A percentile compares a stretch with the other conserved stretches of the same genome.
Conservation (phyloP, 768 basidiomycete species). For the Russula compacta region DNA sequence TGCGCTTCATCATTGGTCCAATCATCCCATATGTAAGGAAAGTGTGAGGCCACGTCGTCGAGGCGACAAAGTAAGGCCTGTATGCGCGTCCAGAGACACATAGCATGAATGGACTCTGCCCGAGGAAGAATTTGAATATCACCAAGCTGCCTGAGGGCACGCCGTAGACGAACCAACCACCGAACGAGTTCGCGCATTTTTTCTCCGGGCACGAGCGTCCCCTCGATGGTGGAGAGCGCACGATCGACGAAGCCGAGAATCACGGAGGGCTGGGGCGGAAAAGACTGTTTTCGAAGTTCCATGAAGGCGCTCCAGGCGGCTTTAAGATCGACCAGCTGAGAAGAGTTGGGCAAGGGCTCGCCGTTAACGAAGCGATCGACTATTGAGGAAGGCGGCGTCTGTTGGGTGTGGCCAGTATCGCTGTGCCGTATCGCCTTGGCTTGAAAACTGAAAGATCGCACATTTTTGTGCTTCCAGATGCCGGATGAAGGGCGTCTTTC, state of each 20-base stretch:
- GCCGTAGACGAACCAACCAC: conserved; percentile 13
- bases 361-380: conserved; percentile 13
- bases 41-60: conserved; percentile 1
- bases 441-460: background rate
- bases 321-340: conserved; percentile 7
- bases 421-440: conserved; percentile 1
- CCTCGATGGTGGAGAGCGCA: conserved; percentile 11
- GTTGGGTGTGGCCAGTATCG: conserved; percentile 1
- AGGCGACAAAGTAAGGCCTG: conserved; percentile 12
- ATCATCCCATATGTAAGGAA: background rate
- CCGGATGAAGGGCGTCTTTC: background rate
- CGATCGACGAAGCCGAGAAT: conserved; percentile 17
- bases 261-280: background rate
- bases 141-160: conserved; percentile 1
- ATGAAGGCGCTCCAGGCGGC: conserved; percentile 14
- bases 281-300: conserved; percentile 1
- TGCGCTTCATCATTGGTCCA: background rate
- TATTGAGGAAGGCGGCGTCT: background rate
- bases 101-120: background rate
- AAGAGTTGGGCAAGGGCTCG: conserved; percentile 12
- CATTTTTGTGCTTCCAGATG: conserved; percentile 3
- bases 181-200: conserved; percentile 10
- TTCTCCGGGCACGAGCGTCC: background rate
- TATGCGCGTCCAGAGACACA: conserved; percentile 15
- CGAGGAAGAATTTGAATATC: background rate